Percentiles rank a stretch among this genome's conserved stretches.
Conservation (phyloP, 768 basidiomycete genomes). For the Hygrophoropsis aurantiaca region DNA sequence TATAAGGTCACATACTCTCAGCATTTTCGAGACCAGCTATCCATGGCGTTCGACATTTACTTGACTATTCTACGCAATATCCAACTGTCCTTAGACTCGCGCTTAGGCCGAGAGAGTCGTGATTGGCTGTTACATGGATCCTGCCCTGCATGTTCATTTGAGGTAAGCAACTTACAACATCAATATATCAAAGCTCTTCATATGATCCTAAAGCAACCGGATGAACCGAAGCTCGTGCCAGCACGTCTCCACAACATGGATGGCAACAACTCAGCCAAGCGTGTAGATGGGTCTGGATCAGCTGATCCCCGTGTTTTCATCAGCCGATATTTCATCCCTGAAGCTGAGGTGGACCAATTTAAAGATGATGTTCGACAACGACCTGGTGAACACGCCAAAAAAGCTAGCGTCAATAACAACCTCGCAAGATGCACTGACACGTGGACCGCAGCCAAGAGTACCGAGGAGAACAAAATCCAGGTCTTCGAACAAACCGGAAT, state of each 20-base stretch:
- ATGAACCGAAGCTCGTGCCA: conserved; percentile 26
- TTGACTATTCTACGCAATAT: too few species aligned
- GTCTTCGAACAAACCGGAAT: conserved; percentile 37
- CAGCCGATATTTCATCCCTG: conserved; percentile 25
- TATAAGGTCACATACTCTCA: too few species aligned
- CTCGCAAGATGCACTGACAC: conserved; percentile 26
- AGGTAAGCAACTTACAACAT: too few species aligned
- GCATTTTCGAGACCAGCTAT: too few species aligned
- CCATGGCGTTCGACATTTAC: too few species aligned
- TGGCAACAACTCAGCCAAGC: conserved; percentile 34
- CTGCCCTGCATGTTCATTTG: too few species aligned
- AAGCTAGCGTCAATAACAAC: background rate
- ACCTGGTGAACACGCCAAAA: background rate
- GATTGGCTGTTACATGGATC: too few species aligned
- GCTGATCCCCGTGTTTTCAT: conserved; percentile 17
- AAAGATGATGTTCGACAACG: conserved; percentile 7
- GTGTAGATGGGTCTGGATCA: conserved; percentile 18
- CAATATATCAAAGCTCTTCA: too few species aligned
- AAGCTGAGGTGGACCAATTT: conserved; percentile 26
- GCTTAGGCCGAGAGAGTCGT: too few species aligned
- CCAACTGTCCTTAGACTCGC: too few species aligned
- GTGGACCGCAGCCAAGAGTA: conserved; percentile 31
- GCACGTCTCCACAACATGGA: conserved; percentile 28
- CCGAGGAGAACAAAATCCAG: conserved; percentile 31
- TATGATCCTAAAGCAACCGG: too few species aligned